Conservation (phyloP, 2,329 filamentous ascomycete genomes). For the Alternaria sp. region DNA sequence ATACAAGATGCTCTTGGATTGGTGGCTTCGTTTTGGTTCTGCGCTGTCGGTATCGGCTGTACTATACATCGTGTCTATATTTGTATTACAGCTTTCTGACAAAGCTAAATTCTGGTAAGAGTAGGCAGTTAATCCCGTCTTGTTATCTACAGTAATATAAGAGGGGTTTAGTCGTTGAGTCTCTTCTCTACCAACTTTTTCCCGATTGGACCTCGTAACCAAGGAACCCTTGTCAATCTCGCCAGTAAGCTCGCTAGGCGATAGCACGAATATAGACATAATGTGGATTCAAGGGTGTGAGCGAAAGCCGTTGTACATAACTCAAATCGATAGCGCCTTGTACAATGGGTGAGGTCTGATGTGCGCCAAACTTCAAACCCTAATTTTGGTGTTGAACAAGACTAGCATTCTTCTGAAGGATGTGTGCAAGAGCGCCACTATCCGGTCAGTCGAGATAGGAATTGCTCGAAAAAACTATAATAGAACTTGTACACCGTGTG, state of each 20-base stretch:
- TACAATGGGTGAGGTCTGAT: conserved; percentile 5
- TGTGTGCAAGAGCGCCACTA: not conserved
- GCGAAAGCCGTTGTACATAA: not conserved
- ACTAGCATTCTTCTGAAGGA: not conserved
- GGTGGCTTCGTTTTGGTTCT: conserved; percentile 6
- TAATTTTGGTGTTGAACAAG: conserved; percentile 2
- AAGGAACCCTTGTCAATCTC: too few relatives aligned
- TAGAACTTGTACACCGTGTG: conserved; percentile 8
- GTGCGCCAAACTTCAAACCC: not conserved
- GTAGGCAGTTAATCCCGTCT: too few relatives aligned
- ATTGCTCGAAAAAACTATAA: not conserved
- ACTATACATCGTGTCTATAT: not conserved
- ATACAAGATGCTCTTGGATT: not conserved
- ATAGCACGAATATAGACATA: too few relatives aligned
- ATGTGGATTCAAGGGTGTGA: conserved; percentile 2
- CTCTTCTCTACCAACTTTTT: too few relatives aligned
- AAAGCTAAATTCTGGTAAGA: too few relatives aligned
- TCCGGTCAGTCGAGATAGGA: conserved; percentile 2
- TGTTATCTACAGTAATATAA: too few relatives aligned
- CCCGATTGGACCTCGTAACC: too few relatives aligned
- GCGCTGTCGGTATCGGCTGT: conserved; percentile 1
- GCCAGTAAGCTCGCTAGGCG: too few relatives aligned
- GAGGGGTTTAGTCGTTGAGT: too few relatives aligned
- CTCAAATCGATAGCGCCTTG: conserved; percentile 1
- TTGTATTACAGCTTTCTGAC: too few relatives aligned